A percentile compares a stretch with the other conserved stretches of the same genome.
Conservation (phyloP, 345 rosid genomes). For the Linum usitatissimum region DNA sequence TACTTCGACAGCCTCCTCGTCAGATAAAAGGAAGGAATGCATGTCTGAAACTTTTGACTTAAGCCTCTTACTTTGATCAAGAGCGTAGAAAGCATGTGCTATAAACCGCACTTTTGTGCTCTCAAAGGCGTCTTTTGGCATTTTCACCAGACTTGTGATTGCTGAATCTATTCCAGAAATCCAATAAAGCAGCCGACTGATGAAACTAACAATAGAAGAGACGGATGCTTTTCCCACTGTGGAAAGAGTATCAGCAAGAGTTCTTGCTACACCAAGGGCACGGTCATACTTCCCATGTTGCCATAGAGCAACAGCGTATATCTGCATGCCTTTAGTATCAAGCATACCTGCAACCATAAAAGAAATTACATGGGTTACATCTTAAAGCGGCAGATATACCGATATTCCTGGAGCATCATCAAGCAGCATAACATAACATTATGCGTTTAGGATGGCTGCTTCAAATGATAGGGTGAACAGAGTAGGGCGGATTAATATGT, state of each 20-base stretch:
- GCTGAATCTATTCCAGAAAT: constrained; percentile 68
- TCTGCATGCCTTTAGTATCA: constrained; percentile 57
- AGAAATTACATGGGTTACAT: not conserved
- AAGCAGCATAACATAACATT: not conserved
- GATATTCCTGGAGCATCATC: not conserved
- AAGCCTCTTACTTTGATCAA: constrained; percentile 59
- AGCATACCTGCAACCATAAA: constrained; percentile 45
- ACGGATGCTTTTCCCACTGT: constrained; percentile 46
- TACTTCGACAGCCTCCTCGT: constrained; percentile 50
- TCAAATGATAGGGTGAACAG: constrained; percentile 21
- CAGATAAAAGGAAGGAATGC: constrained; percentile 37
- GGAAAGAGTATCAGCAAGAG: constrained; percentile 47
- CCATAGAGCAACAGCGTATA: constrained; percentile 82
- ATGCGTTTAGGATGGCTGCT: no score
- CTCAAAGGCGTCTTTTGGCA: constrained; percentile 58
- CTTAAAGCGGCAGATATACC: not conserved
- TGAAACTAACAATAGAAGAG: constrained; percentile 60
- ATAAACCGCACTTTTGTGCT: constrained; percentile 60
- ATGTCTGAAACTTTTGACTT: constrained; percentile 48
- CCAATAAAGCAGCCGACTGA: constrained; percentile 63
- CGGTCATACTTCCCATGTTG: constrained; percentile 55
- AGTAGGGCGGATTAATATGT: not conserved
- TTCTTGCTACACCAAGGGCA: constrained; percentile 50
- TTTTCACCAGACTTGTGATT: constrained; percentile 55
- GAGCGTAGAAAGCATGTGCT: constrained; percentile 63